Percentiles rank a stretch among this genome's conserved stretches.
These are phyloP conservation scores for Xanthoconium stramineum DNA, from an alignment of 768 basidiomycete genomes.

Conservation along the genomic window DNA sequence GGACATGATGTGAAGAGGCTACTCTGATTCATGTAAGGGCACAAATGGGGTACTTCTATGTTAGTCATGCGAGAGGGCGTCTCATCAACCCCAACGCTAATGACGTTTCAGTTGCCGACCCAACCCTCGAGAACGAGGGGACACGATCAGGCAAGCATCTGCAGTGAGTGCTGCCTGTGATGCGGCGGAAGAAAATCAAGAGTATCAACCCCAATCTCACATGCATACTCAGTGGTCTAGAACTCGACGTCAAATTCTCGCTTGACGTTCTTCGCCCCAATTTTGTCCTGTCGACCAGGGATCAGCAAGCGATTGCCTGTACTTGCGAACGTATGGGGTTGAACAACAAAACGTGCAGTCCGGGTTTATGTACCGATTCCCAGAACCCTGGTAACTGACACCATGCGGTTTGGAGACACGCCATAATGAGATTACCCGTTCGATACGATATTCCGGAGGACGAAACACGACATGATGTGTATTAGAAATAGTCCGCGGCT, in stretches of 20 bases:
- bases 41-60: slow-evolving; percentile 16
- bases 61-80: slow-evolving; percentile 12
- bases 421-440: slow-evolving; percentile 15
- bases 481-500: slow-evolving; percentile 28
- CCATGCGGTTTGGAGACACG: slow-evolving; percentile 26
- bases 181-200: slow-evolving; percentile 3
- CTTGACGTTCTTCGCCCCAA: slow-evolving; percentile 27
- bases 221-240: slow-evolving; percentile 20
- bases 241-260: slow-evolving; percentile 26
- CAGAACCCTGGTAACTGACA: slow-evolving; percentile 26
- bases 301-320: slow-evolving; percentile 19
- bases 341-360: slow-evolving; percentile 17
- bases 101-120: slow-evolving; percentile 14
- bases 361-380: slow-evolving; percentile 23
- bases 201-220: slow-evolving; percentile 14
- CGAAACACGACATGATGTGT: slow-evolving; percentile 24
- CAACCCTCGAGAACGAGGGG: slow-evolving; percentile 18
- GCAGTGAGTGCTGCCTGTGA: slow-evolving; percentile 1
- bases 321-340: slow-evolving; percentile 18
- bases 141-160: slow-evolving; percentile 5
- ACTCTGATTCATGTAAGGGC: slow-evolving; percentile 3
- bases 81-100: slow-evolving; percentile 12
- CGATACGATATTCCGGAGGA: slow-evolving; percentile 13
- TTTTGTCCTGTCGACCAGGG: slow-evolving; percentile 16
- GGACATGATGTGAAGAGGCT: slow-evolving; percentile 8